Percentiles rank a stretch among this genome's conserved stretches.
Conservation (phyloP, 2,329 filamentous ascomycete genomes). For the Aspergillus pseudonomiae region DNA sequence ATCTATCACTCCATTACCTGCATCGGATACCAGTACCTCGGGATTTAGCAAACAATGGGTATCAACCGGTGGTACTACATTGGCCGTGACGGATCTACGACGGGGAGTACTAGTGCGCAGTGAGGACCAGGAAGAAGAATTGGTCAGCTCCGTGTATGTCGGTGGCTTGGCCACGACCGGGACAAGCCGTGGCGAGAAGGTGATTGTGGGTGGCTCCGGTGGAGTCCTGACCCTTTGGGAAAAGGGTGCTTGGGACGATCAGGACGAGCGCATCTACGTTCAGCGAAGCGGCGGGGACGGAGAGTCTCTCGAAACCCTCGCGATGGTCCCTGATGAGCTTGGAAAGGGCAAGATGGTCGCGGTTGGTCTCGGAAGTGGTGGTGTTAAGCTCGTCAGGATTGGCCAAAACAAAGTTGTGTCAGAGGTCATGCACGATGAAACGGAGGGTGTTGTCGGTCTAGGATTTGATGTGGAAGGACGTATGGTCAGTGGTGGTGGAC, state of each 20-base stretch:
- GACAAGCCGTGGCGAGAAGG: slow-evolving; percentile 71
- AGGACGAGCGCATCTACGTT: slow-evolving; percentile 84
- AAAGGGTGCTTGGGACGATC: slow-evolving; percentile 90
- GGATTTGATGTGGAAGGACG: slow-evolving; percentile 83
- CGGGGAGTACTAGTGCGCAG: slow-evolving; percentile 84
- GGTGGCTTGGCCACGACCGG: slow-evolving; percentile 70
- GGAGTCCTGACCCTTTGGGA: slow-evolving; percentile 94
- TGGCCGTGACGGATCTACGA: slow-evolving; percentile 86
- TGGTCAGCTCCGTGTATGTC: slow-evolving; percentile 80
- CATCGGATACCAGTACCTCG: slow-evolving; percentile 78
- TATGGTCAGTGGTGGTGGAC: slow-evolving; percentile 87
- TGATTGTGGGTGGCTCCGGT: slow-evolving; percentile 75
- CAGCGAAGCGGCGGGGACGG: slow-evolving; percentile 64
- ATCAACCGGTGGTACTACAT: slow-evolving; percentile 85
- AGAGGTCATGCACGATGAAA: slow-evolving; percentile 75
- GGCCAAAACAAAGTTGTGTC: slow-evolving; percentile 71
- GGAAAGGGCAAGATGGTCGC: slow-evolving; percentile 68
- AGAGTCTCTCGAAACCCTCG: slow-evolving; percentile 80
- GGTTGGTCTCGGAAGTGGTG: slow-evolving; percentile 80
- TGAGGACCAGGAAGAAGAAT: slow-evolving; percentile 92
- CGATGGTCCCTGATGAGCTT: slow-evolving; percentile 70
- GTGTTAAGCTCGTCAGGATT: slow-evolving; percentile 75
- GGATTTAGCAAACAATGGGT: slow-evolving; percentile 95
- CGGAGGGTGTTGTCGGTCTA: slow-evolving; percentile 81
- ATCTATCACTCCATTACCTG: slow-evolving; percentile 79